These are phyloP conservation scores for Skeletonema potamos DNA, from an alignment of 108 stramenopile genomes.

Conservation along the genomic window DNA sequence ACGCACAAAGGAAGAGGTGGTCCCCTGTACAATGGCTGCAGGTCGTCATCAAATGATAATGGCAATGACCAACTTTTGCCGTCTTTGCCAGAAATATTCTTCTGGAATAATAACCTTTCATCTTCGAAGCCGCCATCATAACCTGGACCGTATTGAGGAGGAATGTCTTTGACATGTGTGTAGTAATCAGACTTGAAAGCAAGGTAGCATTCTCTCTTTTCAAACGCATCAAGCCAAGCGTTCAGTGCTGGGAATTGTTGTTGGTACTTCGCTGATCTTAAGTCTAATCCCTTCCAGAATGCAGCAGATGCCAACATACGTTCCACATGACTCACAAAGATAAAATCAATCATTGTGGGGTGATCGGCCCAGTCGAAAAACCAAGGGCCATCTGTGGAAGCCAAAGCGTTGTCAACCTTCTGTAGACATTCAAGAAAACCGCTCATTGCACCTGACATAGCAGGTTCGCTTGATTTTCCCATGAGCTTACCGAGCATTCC, in stretches of 20 bases:
- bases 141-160: slow-evolving; percentile 64
- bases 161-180: slow-evolving; percentile 78
- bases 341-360: slow-evolving; percentile 92
- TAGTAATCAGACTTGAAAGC: slow-evolving; percentile 87
- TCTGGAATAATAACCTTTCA: slow-evolving; percentile 50
- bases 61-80: slow-evolving; percentile 66
- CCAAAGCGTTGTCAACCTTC: slow-evolving; percentile 75
- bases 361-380: slow-evolving; percentile 82
- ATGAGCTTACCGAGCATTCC: slow-evolving; percentile 46
- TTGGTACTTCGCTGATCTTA: slow-evolving; percentile 54
- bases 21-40: slow-evolving; percentile 79
- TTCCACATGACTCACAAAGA: slow-evolving; percentile 87
- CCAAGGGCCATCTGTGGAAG: slow-evolving; percentile 83
- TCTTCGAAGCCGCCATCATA: slow-evolving; percentile 80
- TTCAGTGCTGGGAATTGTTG: slow-evolving; percentile 65
- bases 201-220: slow-evolving; percentile 78
- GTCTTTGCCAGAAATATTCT: slow-evolving; percentile 58
- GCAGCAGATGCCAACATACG: slow-evolving; percentile 89
- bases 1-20: slow-evolving; percentile 74
- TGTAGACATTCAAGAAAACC: slow-evolving; percentile 78
- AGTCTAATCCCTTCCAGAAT: slow-evolving; percentile 89
- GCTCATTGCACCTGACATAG: slow-evolving; percentile 72
- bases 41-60: slow-evolving; percentile 65
- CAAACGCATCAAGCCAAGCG: slow-evolving; percentile 93
- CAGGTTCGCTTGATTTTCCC: slow-evolving; percentile 38